A percentile compares a stretch with the other conserved stretches of the same genome.
Conservation (phyloP, 2,329 filamentous ascomycete genomes). For the Fusarium pseudonygamai region DNA sequence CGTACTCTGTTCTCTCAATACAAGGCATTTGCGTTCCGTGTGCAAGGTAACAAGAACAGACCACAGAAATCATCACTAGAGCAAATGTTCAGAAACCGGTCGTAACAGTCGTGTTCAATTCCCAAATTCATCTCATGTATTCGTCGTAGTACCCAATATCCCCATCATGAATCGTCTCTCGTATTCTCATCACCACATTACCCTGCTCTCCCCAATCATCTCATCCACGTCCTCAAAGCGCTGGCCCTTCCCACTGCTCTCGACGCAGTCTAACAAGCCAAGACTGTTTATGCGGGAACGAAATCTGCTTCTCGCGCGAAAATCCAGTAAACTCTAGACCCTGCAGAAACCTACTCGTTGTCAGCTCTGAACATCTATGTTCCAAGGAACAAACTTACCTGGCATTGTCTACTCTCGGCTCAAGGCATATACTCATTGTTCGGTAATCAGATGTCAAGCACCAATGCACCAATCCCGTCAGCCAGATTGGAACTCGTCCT, state of each 20-base stretch:
- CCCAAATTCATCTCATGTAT: neutral
- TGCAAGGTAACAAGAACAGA: neutral
- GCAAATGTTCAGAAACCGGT: fast-evolving
- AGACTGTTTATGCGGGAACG: conserved; percentile 91
- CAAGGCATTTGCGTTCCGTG: neutral
- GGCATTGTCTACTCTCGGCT: conserved; percentile 90
- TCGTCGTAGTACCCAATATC: neutral
- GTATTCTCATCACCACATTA: conserved; percentile 10
- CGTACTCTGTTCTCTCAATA: neutral
- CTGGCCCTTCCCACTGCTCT: conserved; percentile 81
- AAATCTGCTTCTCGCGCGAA: conserved; percentile 84
- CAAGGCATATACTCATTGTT: conserved; percentile 84
- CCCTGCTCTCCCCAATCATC: neutral
- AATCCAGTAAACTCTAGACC: conserved; percentile 82
- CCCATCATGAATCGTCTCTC: conserved; percentile 26
- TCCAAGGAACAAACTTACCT: conserved; percentile 67
- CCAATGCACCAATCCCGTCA: conserved; percentile 88
- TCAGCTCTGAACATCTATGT: neutral
- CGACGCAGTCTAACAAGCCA: conserved; percentile 84
- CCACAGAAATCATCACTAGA: neutral
- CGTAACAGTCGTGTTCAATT: neutral
- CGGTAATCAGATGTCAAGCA: conserved; percentile 80
- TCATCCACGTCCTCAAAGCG: conserved; percentile 51
- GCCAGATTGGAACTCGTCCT: conserved; percentile 82
- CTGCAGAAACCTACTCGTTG: conserved; percentile 48